Conservation (phyloP, 306 rosid species). For the Malus sieversii region DNA sequence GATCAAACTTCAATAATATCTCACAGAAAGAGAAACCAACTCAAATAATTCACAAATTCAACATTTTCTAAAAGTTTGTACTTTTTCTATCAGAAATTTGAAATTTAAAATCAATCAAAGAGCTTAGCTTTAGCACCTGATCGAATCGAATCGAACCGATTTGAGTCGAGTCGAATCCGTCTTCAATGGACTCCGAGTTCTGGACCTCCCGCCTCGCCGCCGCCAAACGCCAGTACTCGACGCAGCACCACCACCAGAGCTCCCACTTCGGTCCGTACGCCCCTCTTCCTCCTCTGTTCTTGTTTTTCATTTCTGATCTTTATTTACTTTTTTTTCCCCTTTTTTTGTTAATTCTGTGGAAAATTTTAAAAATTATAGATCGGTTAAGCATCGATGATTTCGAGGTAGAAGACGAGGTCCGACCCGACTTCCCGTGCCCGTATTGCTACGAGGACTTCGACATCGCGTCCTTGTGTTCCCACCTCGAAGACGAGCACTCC, state of each 20-base stretch:
- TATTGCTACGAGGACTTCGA: conserved; percentile 91
- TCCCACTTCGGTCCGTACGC: conserved; percentile 56
- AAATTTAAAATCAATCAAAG: not conserved
- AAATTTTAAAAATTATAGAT: conserved; percentile 29
- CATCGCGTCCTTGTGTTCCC: conserved; percentile 74
- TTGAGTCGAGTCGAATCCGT: not conserved
- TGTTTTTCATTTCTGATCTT: not conserved
- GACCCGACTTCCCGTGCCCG: conserved; percentile 87
- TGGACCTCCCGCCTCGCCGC: conserved; percentile 96
- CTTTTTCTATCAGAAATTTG: not conserved
- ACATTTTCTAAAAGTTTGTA: not conserved
- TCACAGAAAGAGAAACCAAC: not conserved
- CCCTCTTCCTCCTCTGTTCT: not conserved
- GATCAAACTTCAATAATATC: conserved; percentile 7
- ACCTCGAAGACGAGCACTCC: conserved; percentile 89
- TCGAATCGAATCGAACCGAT: conserved; percentile 11
- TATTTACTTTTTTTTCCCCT: not conserved
- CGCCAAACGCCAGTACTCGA: conserved; percentile 75
- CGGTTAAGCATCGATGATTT: conserved; percentile 83
- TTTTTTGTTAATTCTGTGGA: not conserved
- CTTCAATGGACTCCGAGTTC: conserved; percentile 83
- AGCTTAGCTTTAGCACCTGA: conserved; percentile 7
- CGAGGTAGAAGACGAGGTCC: conserved; percentile 77
- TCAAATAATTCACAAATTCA: not conserved
- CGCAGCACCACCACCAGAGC: conserved; percentile 66